Base-by-base conservation (phyloP, 1,284 basidiomycete species). In the Neotropicomus parvogracilis region DNA sequence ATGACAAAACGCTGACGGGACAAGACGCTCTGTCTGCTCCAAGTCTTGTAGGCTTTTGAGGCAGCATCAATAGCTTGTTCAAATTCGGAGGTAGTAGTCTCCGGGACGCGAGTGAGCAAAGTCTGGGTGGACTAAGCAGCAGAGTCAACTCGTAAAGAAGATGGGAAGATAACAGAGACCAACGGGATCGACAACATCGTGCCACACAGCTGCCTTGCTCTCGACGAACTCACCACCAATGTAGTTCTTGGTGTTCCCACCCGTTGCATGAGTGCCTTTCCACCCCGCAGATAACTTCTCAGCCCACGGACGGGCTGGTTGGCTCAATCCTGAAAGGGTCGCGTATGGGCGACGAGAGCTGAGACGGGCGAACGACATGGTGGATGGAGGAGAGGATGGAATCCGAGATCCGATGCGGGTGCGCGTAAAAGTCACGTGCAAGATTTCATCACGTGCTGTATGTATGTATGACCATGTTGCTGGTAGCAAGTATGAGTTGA, bases 1-100 rank as follows among this genome's bases (percentile, higher is more conserved):
- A 98, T 75, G 57, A 88, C 88, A 68, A 97, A 88, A 51, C 85
- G 79, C 68, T 99, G 95, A 39, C 95, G 83, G 43, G 83, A 83
- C 50, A 99, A 75, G 35, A 97, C 78, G 56, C 87, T 91, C 13
- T 91, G 86, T 44, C 78, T 79, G 63, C 88, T 89, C 95, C 95
- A 99, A 3, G 84, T 79, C 64, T 91, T 86, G 77, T 83, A 97
- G 2, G 95, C 95, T 49, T 85, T 75, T n/a, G 85, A 81, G 14
- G 95, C 94, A 42, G 88, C 83, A 52, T 85, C 79, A 6, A 92
- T 86, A n/a, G 95, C 94, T 48, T 81, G 79, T 32, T 86, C 78
- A 64, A 98, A 95, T 69, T 97, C 94, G 27, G 75, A 64, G 31
- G 73, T 67, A 0, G 92, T 92, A 0, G 94, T 92, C 70, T 97